A percentile compares a stretch with the other conserved stretches of the same genome.
phyloP scores from a whole-genome alignment of 2,329 filamentous ascomycete species.

The Zelopaecilomyces penicillatus region DNA sequence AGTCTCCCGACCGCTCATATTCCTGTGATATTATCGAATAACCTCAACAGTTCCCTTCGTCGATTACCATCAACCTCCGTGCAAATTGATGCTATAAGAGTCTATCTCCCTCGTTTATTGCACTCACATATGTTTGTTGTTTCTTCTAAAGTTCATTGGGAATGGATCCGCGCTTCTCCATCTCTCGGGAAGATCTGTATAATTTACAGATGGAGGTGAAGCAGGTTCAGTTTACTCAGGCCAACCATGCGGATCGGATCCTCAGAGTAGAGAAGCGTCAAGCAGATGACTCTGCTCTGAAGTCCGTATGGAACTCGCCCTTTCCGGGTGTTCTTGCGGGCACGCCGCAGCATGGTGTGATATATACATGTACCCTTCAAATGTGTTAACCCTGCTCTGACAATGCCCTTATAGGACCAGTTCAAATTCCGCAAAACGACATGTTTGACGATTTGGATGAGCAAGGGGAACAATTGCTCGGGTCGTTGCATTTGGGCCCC shows the following conservation, averaged over 20 bases:
- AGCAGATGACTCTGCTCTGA: slow-evolving; percentile 59
- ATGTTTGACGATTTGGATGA: slow-evolving; percentile 88
- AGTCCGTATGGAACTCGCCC: slow-evolving; percentile 89
- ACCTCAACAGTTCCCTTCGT: no score
- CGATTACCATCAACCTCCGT: no score
- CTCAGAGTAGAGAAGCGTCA: slow-evolving; percentile 57
- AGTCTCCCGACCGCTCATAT: no score
- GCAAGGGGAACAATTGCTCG: slow-evolving; percentile 70
- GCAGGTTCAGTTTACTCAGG: slow-evolving; percentile 56
- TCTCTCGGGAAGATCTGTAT: slow-evolving; percentile 56
- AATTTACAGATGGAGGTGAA: slow-evolving; percentile 64
- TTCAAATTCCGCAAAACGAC: slow-evolving; percentile 72
- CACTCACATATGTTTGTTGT: neutral
- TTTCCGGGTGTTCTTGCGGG: slow-evolving; percentile 80
- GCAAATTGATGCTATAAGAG: neutral
- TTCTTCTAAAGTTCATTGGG: slow-evolving; percentile 21
- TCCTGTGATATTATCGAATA: no score
- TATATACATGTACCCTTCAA: neutral
- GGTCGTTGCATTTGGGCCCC: slow-evolving; percentile 70
- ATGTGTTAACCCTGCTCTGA: neutral
- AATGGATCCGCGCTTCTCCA: slow-evolving; percentile 56
- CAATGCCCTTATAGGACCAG: slow-evolving; percentile 49
- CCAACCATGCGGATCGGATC: slow-evolving; percentile 53
- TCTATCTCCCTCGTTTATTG: neutral
- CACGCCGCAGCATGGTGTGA: slow-evolving; percentile 77